Percentiles rank a stretch among this genome's conserved stretches.
phyloP scores from a whole-genome alignment of 1,284 basidiomycete genomes.

The Ceratobasidium theobromae region DNA sequence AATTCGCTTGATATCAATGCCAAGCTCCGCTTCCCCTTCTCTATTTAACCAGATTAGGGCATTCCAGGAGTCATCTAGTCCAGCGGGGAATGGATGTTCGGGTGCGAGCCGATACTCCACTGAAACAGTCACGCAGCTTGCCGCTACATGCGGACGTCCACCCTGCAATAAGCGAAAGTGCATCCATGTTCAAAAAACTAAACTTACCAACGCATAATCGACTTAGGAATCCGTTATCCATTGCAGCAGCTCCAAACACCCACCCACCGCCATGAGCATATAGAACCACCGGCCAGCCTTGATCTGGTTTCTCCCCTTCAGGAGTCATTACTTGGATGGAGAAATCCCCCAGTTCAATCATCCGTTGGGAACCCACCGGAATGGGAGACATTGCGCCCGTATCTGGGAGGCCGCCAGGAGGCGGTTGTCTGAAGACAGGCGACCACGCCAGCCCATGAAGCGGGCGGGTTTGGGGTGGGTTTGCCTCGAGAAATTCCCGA shows the following conservation, averaged over 20 bases:
- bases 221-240: slow-evolving; percentile 30
- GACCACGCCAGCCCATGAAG: background rate
- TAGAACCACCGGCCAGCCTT: slow-evolving; percentile 63
- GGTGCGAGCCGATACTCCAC: slow-evolving; percentile 77
- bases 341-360: slow-evolving; percentile 46
- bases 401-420: background rate
- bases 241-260: slow-evolving; percentile 25
- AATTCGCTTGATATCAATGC: slow-evolving; percentile 48
- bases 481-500: no score
- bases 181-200: slow-evolving; percentile 52
- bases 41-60: slow-evolving; percentile 62
- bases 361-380: slow-evolving; percentile 2
- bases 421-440: slow-evolving; percentile 6
- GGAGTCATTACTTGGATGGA: slow-evolving; percentile 61
- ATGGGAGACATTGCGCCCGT: background rate
- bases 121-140: slow-evolving; percentile 54
- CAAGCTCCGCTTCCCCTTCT: slow-evolving; percentile 48
- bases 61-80: slow-evolving; percentile 70
- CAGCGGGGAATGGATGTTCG: slow-evolving; percentile 70
- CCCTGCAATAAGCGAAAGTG: slow-evolving; percentile 40
- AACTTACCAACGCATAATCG: slow-evolving; percentile 69
- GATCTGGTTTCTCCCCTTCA: slow-evolving; percentile 49
- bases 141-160: slow-evolving; percentile 49
- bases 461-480: background rate
- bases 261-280: slow-evolving; percentile 61